Evolutionary conservation across 164 flowering plant genomes (phyloP).

Genomic region (Chloranthus sessilifolius): DNA sequence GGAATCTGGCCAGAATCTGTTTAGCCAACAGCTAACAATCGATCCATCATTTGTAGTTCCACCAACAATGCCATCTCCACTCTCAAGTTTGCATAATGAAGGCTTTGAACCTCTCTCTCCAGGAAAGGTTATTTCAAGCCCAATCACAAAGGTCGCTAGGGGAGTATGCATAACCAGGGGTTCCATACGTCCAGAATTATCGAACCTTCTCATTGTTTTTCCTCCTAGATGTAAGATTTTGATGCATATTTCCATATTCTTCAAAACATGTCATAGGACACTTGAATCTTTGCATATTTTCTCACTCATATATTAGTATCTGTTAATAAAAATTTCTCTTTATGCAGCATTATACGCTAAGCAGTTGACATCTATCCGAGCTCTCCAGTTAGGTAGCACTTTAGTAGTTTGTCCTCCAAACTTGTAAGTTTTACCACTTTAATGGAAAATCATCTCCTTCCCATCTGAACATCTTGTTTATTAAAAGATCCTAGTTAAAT

Average conservation of each 20-base stretch:
- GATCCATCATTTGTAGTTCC: slow-evolving; percentile 53
- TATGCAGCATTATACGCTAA: slow-evolving; percentile 64
- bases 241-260: background rate
- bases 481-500: background rate
- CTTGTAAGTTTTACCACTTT: slow-evolving; percentile 55
- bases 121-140: slow-evolving; percentile 7
- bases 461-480: background rate
- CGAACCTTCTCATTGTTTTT: slow-evolving; percentile 52
- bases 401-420: slow-evolving; percentile 71
- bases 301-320: background rate
- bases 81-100: slow-evolving; percentile 19
- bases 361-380: slow-evolving; percentile 67
- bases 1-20: slow-evolving; percentile 78
- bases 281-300: background rate
- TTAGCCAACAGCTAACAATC: slow-evolving; percentile 55
- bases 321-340: slow-evolving; percentile 12
- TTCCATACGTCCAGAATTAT: slow-evolving; percentile 50
- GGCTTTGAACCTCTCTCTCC: slow-evolving; percentile 12
- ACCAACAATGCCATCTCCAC: slow-evolving; percentile 16
- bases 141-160: slow-evolving; percentile 55
- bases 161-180: slow-evolving; percentile 58
- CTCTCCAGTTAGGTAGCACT: slow-evolving; percentile 63
- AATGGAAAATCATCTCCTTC: background rate
- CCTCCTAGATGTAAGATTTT: slow-evolving; percentile 81
- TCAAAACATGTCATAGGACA: too few species aligned